A percentile compares a stretch with the other conserved stretches of the same genome.
phyloP scores from a whole-genome alignment of 495 filamentous ascomycete genomes.

The Neurospora terricola region DNA sequence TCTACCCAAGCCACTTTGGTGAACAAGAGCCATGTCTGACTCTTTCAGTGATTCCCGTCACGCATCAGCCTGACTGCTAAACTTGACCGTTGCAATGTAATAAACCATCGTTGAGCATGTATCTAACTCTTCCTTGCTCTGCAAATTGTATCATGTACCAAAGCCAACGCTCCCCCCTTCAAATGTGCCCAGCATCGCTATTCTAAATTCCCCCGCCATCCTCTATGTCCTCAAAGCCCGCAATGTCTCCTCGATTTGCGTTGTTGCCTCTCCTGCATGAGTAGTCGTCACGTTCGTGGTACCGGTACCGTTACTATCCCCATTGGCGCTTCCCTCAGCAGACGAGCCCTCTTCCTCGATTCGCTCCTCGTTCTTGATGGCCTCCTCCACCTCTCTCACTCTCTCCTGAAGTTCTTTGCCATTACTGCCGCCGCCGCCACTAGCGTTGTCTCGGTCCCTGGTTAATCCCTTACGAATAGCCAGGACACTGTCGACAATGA shows the following conservation, averaged over 20 bases:
- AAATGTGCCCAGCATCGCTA: neutral
- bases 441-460: slow-evolving; percentile 9
- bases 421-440: neutral
- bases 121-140: neutral
- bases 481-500: slow-evolving; percentile 90
- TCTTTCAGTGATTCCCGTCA: neutral
- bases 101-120: neutral
- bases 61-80: neutral
- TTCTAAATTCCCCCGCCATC: neutral
- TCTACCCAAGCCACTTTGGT: neutral
- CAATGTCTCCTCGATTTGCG: neutral
- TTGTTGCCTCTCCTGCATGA: neutral
- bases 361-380: neutral
- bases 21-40: neutral
- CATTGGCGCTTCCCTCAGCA: neutral
- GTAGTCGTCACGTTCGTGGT: neutral
- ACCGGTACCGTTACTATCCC: neutral
- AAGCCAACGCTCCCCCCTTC: neutral
- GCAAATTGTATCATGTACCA: neutral
- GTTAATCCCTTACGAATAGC: slow-evolving; percentile 53
- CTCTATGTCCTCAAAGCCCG: neutral
- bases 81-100: neutral
- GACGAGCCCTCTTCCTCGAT: neutral
- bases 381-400: slow-evolving; percentile 3
- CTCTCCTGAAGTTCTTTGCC: slow-evolving; percentile 1